These are phyloP conservation scores for Russula vinacea DNA, from an alignment of 768 basidiomycete genomes.

Conservation along the genomic window DNA sequence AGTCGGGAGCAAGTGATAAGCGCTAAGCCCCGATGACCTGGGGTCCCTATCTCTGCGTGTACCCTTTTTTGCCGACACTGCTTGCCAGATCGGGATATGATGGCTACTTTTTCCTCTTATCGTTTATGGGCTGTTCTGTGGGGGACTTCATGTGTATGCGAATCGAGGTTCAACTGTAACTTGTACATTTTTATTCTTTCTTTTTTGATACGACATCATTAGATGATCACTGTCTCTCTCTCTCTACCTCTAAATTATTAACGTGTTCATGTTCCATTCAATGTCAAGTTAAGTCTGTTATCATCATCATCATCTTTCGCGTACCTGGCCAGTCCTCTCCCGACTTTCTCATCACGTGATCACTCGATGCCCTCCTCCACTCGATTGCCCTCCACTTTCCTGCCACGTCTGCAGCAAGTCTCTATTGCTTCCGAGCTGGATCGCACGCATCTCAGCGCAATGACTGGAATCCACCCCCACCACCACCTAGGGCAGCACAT, in stretches of 20 bases:
- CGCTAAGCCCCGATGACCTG: neutral
- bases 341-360: no score
- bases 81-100: neutral
- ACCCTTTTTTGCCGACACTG: neutral
- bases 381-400: no score
- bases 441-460: no score
- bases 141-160: neutral
- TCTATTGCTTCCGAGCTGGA: no score
- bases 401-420: no score
- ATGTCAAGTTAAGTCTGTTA: neutral
- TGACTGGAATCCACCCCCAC: no score
- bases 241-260: neutral
- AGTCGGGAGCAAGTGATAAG: conserved; percentile 3
- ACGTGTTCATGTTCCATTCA: neutral
- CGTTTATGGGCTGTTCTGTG: conserved; percentile 4
- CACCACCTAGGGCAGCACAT: no score
- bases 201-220: neutral
- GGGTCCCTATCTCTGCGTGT: neutral
- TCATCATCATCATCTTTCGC: neutral
- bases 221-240: neutral
- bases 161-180: conserved; percentile 11
- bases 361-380: no score
- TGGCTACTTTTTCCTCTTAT: neutral
- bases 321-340: no score
- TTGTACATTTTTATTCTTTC: conserved; percentile 1